Base-by-base conservation (phyloP, 148 eudicot genomes). In the Vaccinium myrtillus region DNA sequence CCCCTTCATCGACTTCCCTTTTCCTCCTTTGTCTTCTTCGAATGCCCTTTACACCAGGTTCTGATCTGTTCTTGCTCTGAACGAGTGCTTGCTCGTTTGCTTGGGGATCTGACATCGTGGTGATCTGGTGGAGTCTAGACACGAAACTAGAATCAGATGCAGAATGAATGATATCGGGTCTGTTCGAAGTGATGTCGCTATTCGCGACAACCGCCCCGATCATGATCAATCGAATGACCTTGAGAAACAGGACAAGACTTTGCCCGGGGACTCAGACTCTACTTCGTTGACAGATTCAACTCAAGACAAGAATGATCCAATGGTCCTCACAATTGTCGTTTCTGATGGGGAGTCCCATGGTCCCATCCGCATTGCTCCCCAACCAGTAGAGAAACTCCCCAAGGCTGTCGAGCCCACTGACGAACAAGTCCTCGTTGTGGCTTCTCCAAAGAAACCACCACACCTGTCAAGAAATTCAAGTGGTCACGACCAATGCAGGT, bases 401-500 rank as follows among this genome's bases (percentile, higher is more conserved):
- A 76, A n/a, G 56, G n/a, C 30, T n/a, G 32, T 48, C 6, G 79
- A 46, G 32, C 25, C 32, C 32, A 9, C 32, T 5, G 19, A 49
- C 8, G 32, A 48, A 48, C 56, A 8, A 76, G 7, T 21, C 8
- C 53, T 1, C 16, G 18, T 21, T 21, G 32, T 48, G 32, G 56
- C 10, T 23, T 21, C 79, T 48, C 79, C 79, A 9, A 77, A 77
- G 79, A 77, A 77, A 77, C 25, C 55, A 77, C 25, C 55, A 19
- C 27, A 48, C 55, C 27, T 77, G 11, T 77, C 79, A n/a, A 77
- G 79, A 32, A 77, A 77, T 23, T 27, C 56, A 77, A 77, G 79
- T 77, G 12, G 14, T 77, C 79, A 77, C n/a, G 79, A 77, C 49
- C 56, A 77, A 21, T 77, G 79, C 58, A 77, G 79, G 79, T 77